Base-by-base conservation (phyloP, 495 filamentous ascomycete genomes). In the Polyplosphaeria fusca region DNA sequence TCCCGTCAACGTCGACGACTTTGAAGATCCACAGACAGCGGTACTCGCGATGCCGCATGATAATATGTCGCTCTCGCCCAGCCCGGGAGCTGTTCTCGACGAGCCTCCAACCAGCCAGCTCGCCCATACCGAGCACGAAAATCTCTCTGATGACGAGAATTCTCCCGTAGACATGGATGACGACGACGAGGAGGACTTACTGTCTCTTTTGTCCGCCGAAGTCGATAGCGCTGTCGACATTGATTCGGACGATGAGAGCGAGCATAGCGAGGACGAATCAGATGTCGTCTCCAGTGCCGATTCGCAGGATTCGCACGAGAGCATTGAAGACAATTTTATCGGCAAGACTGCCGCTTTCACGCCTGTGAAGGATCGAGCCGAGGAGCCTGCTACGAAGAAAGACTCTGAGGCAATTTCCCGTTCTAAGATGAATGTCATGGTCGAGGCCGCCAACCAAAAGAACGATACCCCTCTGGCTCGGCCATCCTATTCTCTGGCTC, bases 1-100 rank as follows among this genome's bases (percentile, higher is more conserved):
- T 30, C 61, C 61, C 0, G 55, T 60, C 4, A 56, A 60, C 24
- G 9, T 64, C 20, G 49, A 54, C 22, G 61, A 64, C 40, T 52
- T 49, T 20, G 51, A 55, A 18, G 54, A 63, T n/a, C 11, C 27
- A 16, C 53, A 39, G 30, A 4, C 44, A 26, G 52, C 46, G 5
- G 40, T 58, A 26, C 48, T 55, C 39, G 47, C 45, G 14, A 5
- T 46, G 13, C 38, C 51, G 19, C 40, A 51, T 35, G 25, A 45
- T 5, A 19, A 3, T 16, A 3, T 27, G 4, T 18, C 16, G 12
- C 23, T 26, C 14, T 11, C 16, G 22, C 18, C 19, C 22, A 46
- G 14, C 18, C 18, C 39, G 5, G 22, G 11, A 23, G 9, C 22
- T 9, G 22, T 46, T 26, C 11, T 23, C 16, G 23, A 5, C 14